These are phyloP conservation scores for Fusarium sp. DNA, from an alignment of 2,329 filamentous ascomycete species.

Conservation along the genomic window DNA sequence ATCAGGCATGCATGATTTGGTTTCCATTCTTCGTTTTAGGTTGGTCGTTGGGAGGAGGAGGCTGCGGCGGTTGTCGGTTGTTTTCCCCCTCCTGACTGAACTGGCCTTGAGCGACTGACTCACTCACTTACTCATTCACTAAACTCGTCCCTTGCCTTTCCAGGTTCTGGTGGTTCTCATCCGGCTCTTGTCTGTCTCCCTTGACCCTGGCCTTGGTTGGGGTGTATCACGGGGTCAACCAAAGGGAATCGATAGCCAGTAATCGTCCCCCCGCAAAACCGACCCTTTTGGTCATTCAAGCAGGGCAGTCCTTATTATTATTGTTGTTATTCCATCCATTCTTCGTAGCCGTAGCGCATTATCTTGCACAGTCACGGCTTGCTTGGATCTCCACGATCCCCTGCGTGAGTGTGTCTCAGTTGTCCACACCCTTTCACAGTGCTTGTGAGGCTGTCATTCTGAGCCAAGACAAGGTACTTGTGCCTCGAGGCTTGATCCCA, in stretches of 20 bases:
- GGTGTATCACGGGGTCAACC: conserved; percentile 42
- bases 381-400: conserved; percentile 22
- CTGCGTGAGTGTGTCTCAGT: conserved; percentile 42
- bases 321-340: neutral
- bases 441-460: conserved; percentile 34
- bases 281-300: conserved; percentile 9
- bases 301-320: neutral
- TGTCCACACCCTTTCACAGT: conserved; percentile 19
- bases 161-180: conserved; percentile 20
- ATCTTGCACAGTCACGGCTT: neutral
- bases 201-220: conserved; percentile 15
- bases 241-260: conserved; percentile 29
- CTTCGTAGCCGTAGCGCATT: neutral
- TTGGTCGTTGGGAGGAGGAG: conserved; percentile 7
- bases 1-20: conserved; percentile 20
- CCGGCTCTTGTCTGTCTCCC: conserved; percentile 9
- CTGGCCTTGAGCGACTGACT: conserved; percentile 14
- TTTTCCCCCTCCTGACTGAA: conserved; percentile 14
- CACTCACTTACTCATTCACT: conserved; percentile 7
- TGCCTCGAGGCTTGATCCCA: conserved; percentile 25
- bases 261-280: conserved; percentile 27
- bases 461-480: conserved; percentile 21
- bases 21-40: conserved; percentile 2
- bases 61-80: conserved; percentile 29
- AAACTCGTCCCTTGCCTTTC: conserved; percentile 2